Evolutionary conservation across 495 filamentous ascomycete species (phyloP).

Genomic region (Halenospora varia): DNA sequence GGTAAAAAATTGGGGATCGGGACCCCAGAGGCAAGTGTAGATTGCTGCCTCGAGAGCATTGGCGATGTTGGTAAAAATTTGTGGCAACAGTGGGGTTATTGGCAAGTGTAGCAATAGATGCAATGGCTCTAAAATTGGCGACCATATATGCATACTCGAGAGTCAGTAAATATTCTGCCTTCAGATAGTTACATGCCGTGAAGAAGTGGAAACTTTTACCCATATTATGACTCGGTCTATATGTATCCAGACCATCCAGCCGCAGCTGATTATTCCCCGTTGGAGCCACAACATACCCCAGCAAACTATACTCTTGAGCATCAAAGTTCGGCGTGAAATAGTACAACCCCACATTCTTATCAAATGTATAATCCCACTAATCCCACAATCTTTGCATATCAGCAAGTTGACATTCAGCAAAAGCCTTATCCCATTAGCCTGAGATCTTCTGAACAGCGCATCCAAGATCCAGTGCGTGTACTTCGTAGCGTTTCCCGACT

Average conservation of each 20-base stretch:
- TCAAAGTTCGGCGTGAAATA: conserved; percentile 40
- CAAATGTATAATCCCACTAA: conserved; percentile 35
- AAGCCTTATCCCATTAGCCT: conserved; percentile 37
- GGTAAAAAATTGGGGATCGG: conserved; percentile 40
- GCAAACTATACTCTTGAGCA: conserved; percentile 40
- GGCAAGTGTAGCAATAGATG: conserved; percentile 30
- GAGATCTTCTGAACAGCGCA: conserved; percentile 33
- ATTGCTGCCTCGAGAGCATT: conserved; percentile 33
- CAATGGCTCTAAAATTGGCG: conserved; percentile 38
- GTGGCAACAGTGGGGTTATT: conserved; percentile 24
- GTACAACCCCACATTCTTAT: conserved; percentile 34
- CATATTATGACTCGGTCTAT: conserved; percentile 37
- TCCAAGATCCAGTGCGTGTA: conserved; percentile 43
- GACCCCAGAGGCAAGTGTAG: conserved; percentile 34
- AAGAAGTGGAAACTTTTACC: not conserved
- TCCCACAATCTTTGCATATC: conserved; percentile 38
- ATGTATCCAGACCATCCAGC: conserved; percentile 39
- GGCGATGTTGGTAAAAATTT: conserved; percentile 30
- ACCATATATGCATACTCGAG: conserved; percentile 35
- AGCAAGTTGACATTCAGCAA: conserved; percentile 33
- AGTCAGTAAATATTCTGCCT: not conserved
- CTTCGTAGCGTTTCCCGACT: conserved; percentile 34
- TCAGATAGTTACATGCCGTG: not conserved
- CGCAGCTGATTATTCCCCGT: conserved; percentile 28
- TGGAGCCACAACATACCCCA: conserved; percentile 36